Base-by-base conservation (phyloP, 2,329 filamentous ascomycete genomes). In the Venturia asperata region DNA sequence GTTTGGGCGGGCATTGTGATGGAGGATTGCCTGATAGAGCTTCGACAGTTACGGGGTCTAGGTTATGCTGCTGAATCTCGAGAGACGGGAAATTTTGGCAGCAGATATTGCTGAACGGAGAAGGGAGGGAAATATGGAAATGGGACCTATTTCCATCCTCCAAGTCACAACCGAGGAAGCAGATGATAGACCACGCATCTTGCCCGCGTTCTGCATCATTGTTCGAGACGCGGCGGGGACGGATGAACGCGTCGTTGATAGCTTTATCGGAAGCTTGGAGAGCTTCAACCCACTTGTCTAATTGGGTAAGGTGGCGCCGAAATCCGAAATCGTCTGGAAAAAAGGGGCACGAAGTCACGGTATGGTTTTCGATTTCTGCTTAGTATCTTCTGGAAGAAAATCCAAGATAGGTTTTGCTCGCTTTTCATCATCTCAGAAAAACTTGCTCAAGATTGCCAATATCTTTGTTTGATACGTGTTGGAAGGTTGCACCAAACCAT, bases 251-350 rank as follows among this genome's bases (percentile, higher is more conserved):
- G 52, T 58, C 52, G 52, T 37, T 58, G 27, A 37, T n/a, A 58
- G 52, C 52, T 58, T 58, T 58, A 58, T 58, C 52, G 52, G 52
- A 58, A 58, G 27, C 27, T 58, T 37, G 52, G 13, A 37, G 52
- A 58, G 52, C 52, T 58, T 1, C 52, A 34, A 27, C 52, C 52
- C 52, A 58, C 52, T 37, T 58, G 30, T 27, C 30, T 58, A n/a
- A 34, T 10, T 11, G 17, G 52, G 52, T 11, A 37, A 52, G 37
- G 52, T 10, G 52, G 52, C 52, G 52, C 52, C 30, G 52, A 58
- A 37, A 17, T 34, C 52, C 52, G 52, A 58, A n/a, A 3, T 15
- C 42, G 17, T n/a, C 9, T 7, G 15, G 17, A 7, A 45, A 7
- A 45, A 45, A 19, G 42, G 17, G 42, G 39, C 39, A 41, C 30